A percentile compares a stretch with the other conserved stretches of the same genome.
Evolutionary conservation across 306 rosid genomes (phyloP).

Genomic region (Rubus parviflorus): DNA sequence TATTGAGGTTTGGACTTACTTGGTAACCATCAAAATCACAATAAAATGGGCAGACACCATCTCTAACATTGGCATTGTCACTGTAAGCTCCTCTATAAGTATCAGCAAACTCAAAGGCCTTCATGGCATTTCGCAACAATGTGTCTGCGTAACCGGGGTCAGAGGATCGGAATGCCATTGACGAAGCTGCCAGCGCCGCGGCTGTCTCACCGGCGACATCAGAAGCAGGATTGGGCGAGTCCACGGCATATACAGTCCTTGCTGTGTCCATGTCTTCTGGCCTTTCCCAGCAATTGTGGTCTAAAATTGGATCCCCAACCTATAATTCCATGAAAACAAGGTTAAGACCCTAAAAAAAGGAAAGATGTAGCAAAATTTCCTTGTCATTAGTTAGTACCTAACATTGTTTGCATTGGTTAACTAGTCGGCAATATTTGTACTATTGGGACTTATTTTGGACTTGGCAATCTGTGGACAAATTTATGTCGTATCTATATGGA

Average conservation of each 20-base stretch:
- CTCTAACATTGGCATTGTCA: conserved; percentile 61
- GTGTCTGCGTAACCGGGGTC: conserved; percentile 72
- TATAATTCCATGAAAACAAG: conserved; percentile 11
- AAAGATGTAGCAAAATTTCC: not conserved
- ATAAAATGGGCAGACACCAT: conserved; percentile 80
- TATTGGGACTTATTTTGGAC: not conserved
- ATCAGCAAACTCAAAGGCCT: conserved; percentile 75
- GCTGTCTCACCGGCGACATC: conserved; percentile 90
- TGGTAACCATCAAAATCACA: conserved; percentile 92
- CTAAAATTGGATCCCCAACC: conserved; percentile 87
- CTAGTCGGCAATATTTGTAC: not conserved
- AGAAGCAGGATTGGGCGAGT: conserved; percentile 83
- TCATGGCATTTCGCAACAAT: conserved; percentile 61
- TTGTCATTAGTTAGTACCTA: not conserved
- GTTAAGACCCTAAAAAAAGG: not conserved
- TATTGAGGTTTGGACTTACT: conserved; percentile 34
- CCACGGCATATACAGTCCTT: conserved; percentile 75
- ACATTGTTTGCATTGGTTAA: not conserved
- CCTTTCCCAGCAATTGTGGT: conserved; percentile 92
- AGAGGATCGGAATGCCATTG: conserved; percentile 69
- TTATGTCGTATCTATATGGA: not conserved
- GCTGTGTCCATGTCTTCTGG: conserved; percentile 94
- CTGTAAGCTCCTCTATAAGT: conserved; percentile 83
- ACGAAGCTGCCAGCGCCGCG: conserved; percentile 79
- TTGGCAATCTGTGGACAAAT: not conserved